phyloP scores from a whole-genome alignment of 2,329 filamentous ascomycete species.

The Cryphonectria radicalis region DNA sequence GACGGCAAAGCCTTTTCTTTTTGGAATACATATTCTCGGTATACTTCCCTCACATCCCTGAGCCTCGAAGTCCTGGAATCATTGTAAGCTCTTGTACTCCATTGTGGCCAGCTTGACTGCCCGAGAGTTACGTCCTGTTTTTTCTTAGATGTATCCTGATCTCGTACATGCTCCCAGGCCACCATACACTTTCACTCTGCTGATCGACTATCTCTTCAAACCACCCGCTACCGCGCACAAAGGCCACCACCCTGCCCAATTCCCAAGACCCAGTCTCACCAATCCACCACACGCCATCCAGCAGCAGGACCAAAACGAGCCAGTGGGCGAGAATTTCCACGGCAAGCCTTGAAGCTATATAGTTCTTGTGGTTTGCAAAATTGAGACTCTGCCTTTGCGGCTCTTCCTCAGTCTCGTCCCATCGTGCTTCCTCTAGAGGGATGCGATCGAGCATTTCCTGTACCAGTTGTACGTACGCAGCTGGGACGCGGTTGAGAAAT shows the following conservation, averaged over 20 bases:
- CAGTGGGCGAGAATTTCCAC: conserved; percentile 46
- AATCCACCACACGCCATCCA: conserved; percentile 48
- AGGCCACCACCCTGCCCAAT: conserved; percentile 35
- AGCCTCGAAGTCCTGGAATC: no score
- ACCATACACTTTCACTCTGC: conserved; percentile 35
- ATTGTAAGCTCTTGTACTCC: no score
- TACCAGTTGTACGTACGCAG: conserved; percentile 40
- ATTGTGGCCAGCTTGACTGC: no score
- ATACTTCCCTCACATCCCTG: no score
- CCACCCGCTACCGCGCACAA: conserved; percentile 26
- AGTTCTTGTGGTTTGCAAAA: background rate
- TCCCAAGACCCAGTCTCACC: conserved; percentile 43
- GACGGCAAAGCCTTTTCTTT: no score
- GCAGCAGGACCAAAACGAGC: conserved; percentile 43
- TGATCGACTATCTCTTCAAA: conserved; percentile 17
- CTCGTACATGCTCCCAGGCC: conserved; percentile 43
- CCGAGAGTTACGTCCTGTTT: background rate
- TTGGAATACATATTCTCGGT: no score
- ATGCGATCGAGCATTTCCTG: conserved; percentile 39
- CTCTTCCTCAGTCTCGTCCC: background rate
- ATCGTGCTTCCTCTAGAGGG: background rate
- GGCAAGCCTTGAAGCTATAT: conserved; percentile 34
- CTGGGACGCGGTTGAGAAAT: conserved; percentile 45
- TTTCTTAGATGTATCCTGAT: conserved; percentile 27
- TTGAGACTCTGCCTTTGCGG: background rate